Evolutionary conservation across 768 basidiomycete genomes (phyloP).

Genomic region (Trametes meyenii): DNA sequence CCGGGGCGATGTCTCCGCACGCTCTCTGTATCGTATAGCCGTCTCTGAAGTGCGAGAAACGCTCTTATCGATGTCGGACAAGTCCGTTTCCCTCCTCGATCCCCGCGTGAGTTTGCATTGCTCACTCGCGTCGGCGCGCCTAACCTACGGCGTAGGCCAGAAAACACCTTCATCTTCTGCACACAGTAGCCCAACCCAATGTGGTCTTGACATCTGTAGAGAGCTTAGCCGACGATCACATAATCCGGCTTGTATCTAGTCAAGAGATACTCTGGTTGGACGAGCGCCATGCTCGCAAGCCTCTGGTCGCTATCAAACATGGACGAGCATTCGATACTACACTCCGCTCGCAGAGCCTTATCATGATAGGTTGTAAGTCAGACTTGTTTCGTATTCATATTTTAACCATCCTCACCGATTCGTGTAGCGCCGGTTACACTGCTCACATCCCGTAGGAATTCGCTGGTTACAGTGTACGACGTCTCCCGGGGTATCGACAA

Average conservation of each 20-base stretch:
- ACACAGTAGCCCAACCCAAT: conserved; percentile 36
- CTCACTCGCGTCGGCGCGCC: not conserved
- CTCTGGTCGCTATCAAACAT: conserved; percentile 66
- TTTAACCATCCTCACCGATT: not conserved
- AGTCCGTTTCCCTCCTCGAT: conserved; percentile 50
- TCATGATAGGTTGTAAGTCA: conserved; percentile 37
- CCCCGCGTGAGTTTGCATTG: conserved; percentile 49
- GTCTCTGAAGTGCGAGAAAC: conserved; percentile 37
- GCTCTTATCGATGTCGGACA: conserved; percentile 53
- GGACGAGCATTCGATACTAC: conserved; percentile 61
- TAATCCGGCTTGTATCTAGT: conserved; percentile 62
- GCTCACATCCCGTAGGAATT: conserved; percentile 61
- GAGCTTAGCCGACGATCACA: conserved; percentile 41
- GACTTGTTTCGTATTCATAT: not conserved
- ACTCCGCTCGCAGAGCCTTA: conserved; percentile 47
- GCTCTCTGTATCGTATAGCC: conserved; percentile 58
- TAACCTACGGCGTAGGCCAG: not conserved
- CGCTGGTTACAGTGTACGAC: conserved; percentile 66
- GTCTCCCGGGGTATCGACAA: conserved; percentile 46
- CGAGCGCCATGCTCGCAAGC: conserved; percentile 54
- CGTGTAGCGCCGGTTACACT: conserved; percentile 52
- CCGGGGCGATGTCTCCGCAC: conserved; percentile 13
- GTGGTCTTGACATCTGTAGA: conserved; percentile 60
- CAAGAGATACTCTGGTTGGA: conserved; percentile 73
- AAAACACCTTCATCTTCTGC: conserved; percentile 32